Base-by-base conservation (phyloP, 192 early-diverging fungal genomes). In the Phycomyces nitens region DNA sequence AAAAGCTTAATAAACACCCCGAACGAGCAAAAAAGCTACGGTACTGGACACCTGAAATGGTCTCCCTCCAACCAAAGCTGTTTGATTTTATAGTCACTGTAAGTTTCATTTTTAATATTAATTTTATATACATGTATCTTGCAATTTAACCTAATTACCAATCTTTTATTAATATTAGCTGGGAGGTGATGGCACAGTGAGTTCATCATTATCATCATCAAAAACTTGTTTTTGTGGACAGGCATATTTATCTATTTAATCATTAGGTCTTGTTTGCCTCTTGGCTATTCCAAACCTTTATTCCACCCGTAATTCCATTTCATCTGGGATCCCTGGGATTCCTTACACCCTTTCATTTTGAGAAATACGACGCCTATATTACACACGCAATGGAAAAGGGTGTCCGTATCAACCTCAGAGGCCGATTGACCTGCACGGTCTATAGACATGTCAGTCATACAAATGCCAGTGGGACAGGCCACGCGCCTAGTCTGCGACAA, bases 311-410 rank as follows among this genome's bases (percentile, higher is more conserved):
- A 21, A 82, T 98, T 18, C 86, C 96, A 0, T 95, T 98, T 79
- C 89, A 94, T 65, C 73, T 95, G 38, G 95, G 95, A 6, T 95
- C 94, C 27, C 73, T 98, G 26, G 95, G 95, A 22, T 98, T 98
- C 56, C 68, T 98, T 41, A 96, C 95, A 1, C 89, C 92, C 5
- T 96, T 96, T 72, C 82, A 91, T 65, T 87, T 89, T 56, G 74
- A 75, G 4, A 79, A 87, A 42, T 86, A 85, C 52, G 65, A 80
- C 2, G 29, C 80, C 1, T 80, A 85, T 41, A 64, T 95, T 14
- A 47, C 44, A 18, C 44, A 47, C 18, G 44, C 44, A 14, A 68
- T 68, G 62, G 78, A 82, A 43, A 66, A 84, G 53, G 90, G 88
- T 6, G 84, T 95, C 38, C 80, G 92, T 18, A 86, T 97, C 68